These are phyloP conservation scores for Dryas alaskensis DNA, from an alignment of 306 rosid species.

Conservation along the genomic window DNA sequence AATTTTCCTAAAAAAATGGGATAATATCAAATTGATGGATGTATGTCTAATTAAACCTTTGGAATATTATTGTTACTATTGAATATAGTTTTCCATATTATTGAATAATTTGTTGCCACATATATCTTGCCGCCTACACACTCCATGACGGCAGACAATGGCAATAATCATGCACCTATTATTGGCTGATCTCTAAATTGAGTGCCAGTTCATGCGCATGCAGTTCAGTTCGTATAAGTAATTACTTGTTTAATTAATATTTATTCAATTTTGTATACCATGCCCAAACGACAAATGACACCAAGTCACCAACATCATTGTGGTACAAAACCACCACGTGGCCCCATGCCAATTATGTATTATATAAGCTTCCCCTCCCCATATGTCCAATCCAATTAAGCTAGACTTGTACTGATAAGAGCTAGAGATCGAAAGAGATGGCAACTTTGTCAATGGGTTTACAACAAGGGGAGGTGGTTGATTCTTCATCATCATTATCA, in stretches of 20 bases:
- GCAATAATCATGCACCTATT: slow-evolving; percentile 31
- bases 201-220: neutral
- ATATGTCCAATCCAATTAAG: no score
- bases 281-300: no score
- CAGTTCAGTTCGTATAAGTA: neutral
- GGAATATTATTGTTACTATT: neutral
- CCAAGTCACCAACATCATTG: neutral
- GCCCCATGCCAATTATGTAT: neutral
- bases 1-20: no score
- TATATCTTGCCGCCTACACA: neutral
- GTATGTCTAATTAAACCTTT: no score
- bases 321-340: slow-evolving; percentile 1
- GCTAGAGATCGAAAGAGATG: no score
- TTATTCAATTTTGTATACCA: no score
- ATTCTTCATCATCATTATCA: neutral
- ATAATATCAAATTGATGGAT: no score
- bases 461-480: slow-evolving; percentile 3
- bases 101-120: neutral
- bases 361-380: neutral
- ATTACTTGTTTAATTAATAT: neutral
- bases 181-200: neutral
- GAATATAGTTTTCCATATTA: neutral
- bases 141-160: neutral
- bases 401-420: neutral
- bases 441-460: neutral